These are phyloP conservation scores for Pleurotus ostreatus DNA, from an alignment of 768 basidiomycete species.

Conservation along the genomic window DNA sequence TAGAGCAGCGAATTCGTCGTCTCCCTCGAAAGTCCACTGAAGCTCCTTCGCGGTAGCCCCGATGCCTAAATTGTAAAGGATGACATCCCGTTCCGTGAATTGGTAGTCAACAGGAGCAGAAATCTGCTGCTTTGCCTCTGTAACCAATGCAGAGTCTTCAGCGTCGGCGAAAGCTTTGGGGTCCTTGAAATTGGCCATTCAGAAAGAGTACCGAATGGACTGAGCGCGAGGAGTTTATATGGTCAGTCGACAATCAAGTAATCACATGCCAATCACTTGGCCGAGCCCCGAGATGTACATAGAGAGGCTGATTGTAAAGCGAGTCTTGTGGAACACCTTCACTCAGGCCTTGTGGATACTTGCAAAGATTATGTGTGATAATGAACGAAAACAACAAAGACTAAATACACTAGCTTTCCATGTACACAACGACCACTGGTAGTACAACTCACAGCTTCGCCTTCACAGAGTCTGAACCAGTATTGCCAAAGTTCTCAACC, in stretches of 20 bases:
- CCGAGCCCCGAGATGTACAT: too few relatives aligned
- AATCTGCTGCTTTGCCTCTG: conserved; percentile 68
- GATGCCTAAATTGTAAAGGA: conserved; percentile 92
- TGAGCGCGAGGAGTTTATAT: too few relatives aligned
- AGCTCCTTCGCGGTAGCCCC: conserved; percentile 93
- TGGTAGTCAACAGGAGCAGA: conserved; percentile 55
- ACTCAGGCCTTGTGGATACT: neutral
- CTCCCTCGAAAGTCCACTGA: conserved; percentile 86
- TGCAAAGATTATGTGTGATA: neutral
- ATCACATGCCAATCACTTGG: neutral
- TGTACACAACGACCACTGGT: neutral
- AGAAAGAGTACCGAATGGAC: too few relatives aligned
- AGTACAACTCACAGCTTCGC: conserved; percentile 43
- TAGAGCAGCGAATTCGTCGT: conserved; percentile 80
- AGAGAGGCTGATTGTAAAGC: too few relatives aligned
- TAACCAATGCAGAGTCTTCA: conserved; percentile 81
- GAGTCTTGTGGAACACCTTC: too few relatives aligned
- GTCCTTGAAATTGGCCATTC: conserved; percentile 29
- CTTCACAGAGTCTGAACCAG: conserved; percentile 34
- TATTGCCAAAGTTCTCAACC: conserved; percentile 50
- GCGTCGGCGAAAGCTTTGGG: conserved; percentile 60
- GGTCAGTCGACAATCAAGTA: neutral
- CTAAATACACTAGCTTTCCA: neutral
- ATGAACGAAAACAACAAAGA: neutral
- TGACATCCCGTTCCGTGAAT: conserved; percentile 88